Evolutionary conservation across 139 green algal genomes (phyloP), one percentile per base, ranked within the genome.

Genomic region (Tetraselmis striata): DNA sequence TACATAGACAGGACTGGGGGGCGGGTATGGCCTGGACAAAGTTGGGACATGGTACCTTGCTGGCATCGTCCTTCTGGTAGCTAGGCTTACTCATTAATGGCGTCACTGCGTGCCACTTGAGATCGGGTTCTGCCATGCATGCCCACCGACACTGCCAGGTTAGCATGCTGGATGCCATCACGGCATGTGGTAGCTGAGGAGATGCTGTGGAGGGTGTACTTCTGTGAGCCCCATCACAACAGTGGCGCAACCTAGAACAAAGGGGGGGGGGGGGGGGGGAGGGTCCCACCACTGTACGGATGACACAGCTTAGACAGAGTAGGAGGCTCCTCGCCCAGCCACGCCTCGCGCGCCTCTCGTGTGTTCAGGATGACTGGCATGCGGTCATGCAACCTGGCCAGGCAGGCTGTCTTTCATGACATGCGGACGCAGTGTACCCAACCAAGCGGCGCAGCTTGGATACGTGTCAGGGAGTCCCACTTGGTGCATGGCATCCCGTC

Each of bases 341-440:
- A 95, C 1, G 28, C 28, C 29, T 77, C 77, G 32, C 80, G 81
- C 2, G 80, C 85, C 59, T 84, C 84, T 2, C 86, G 28, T 28
- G 74, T 82, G 5, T 67, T 81, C 28, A 97, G 88, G 5, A 97
- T 77, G 26, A 93, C 92, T 0, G 94, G 94, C 93, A 96, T 95
- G 59, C 94, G 87, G 90, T 95, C 88, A 82, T 97, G 94, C 81
- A 97, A 89, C 92, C 83, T 83, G 78, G 80, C 80, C n/a, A n/a
- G n/a, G n/a, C n/a, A n/a, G n/a, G n/a, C n/a, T n/a, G n/a, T n/a
- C n/a, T n/a, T n/a, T n/a, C n/a, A n/a, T n/a, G n/a, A n/a, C n/a
- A n/a, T n/a, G n/a, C n/a, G n/a, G n/a, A n/a, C n/a, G n/a, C n/a
- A n/a, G n/a, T n/a, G n/a, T n/a, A n/a, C n/a, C n/a, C n/a, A n/a